Conservation (phyloP, 1,139 yeast genomes). For the Saccharomycopsis hybrid region DNA sequence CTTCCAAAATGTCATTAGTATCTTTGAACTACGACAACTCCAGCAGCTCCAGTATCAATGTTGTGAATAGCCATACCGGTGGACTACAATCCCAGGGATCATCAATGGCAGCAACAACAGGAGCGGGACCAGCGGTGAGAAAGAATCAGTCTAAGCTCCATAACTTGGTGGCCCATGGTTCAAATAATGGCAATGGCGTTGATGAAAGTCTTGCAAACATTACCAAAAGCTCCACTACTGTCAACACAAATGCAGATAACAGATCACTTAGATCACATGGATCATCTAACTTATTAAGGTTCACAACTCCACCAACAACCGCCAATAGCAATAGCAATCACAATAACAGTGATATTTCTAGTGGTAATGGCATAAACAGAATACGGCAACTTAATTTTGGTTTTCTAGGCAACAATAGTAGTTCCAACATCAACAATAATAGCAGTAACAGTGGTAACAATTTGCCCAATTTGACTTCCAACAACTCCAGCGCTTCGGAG, state of each 20-base stretch:
- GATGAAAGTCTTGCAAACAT: not conserved
- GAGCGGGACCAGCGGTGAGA: too few relatives aligned
- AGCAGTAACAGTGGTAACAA: not conserved
- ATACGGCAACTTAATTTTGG: conserved; percentile 16
- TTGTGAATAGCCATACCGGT: too few relatives aligned
- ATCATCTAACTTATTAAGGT: too few relatives aligned
- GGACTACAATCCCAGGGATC: too few relatives aligned
- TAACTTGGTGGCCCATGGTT: conserved; percentile 4
- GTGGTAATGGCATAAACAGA: not conserved
- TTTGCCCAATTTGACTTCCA: not conserved
- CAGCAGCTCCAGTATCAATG: not conserved
- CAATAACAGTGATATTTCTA: too few relatives aligned
- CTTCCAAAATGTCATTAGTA: conserved; percentile 13
- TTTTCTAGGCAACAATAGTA: not conserved
- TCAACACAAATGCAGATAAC: not conserved
- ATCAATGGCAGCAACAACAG: too few relatives aligned
- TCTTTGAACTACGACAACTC: conserved; percentile 8
- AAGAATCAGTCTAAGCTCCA: conserved; percentile 5
- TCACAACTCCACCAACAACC: not conserved
- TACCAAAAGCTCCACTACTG: not conserved
- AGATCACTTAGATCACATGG: too few relatives aligned
- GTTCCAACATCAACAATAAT: not conserved
- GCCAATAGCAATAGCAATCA: not conserved
- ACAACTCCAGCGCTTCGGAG: not conserved
- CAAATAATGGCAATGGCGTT: not conserved